Evolutionary conservation across 306 rosid genomes (phyloP).

Genomic region (Canavalia gladiata): DNA sequence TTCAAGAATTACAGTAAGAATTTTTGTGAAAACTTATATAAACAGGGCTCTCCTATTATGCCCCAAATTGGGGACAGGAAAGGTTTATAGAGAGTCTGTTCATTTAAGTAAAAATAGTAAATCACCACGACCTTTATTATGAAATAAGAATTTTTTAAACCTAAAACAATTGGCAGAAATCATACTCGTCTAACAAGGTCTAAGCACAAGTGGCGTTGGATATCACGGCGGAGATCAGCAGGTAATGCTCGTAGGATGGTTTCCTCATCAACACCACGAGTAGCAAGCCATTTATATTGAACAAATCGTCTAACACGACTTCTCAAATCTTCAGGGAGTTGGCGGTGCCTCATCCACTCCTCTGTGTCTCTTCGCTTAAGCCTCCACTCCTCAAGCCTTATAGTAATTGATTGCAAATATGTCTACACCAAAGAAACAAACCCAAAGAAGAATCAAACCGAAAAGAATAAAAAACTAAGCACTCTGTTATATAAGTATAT

Average conservation of each 20-base stretch:
- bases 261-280: conserved; percentile 97
- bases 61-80: conserved; percentile 24
- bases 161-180: conserved; percentile 46
- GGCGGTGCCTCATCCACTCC: conserved; percentile 99
- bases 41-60: not conserved
- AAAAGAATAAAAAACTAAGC: not conserved
- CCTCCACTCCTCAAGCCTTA: conserved; percentile 99
- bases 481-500: not conserved
- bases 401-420: conserved; percentile 91
- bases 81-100: conserved; percentile 3
- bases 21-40: not conserved
- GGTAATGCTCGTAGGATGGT: conserved; percentile 84
- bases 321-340: conserved; percentile 93
- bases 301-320: conserved; percentile 82
- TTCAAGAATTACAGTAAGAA: not conserved
- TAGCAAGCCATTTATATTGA: conserved; percentile 95
- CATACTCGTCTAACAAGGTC: conserved; percentile 97
- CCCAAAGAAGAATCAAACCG: conserved; percentile 28
- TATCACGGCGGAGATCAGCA: conserved; percentile 96
- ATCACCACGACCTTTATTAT: conserved; percentile 9
- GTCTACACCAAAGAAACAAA: conserved; percentile 65
- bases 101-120: not conserved
- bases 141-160: conserved; percentile 26
- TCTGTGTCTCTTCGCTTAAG: conserved; percentile 94
- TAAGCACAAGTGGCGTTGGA: conserved; percentile 90